A percentile compares a stretch with the other conserved stretches of the same genome.
These are phyloP conservation scores for Globomyces sp. DNA, from an alignment of 371 early-diverging fungal genomes.

Conservation along the genomic window DNA sequence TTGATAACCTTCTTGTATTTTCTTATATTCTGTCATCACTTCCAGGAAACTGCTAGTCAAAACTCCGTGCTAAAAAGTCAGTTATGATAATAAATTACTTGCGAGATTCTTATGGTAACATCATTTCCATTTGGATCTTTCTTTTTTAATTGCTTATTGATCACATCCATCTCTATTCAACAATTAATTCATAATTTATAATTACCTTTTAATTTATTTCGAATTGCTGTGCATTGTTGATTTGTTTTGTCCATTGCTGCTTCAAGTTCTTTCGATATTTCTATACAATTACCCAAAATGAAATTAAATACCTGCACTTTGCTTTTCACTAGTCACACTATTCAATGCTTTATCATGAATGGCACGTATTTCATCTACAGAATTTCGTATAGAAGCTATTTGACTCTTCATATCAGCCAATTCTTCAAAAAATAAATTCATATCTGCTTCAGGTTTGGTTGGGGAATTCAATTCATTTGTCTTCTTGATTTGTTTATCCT, in stretches of 20 bases:
- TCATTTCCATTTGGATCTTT: slow-evolving; percentile 58
- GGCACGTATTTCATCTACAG: slow-evolving; percentile 18
- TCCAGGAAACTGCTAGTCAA: slow-evolving; percentile 80
- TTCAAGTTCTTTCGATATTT: slow-evolving; percentile 65
- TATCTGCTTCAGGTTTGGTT: slow-evolving; percentile 1
- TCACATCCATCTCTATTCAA: slow-evolving; percentile 39
- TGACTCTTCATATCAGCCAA: slow-evolving; percentile 14
- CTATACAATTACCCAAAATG: slow-evolving; percentile 16
- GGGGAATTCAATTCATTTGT: slow-evolving; percentile 3
- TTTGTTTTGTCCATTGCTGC: slow-evolving; percentile 63
- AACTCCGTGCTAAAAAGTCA: slow-evolving; percentile 55
- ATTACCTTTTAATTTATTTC: slow-evolving; percentile 46
- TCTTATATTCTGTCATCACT: slow-evolving; percentile 77
- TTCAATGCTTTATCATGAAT: slow-evolving; percentile 24
- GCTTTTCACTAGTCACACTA: slow-evolving; percentile 25
- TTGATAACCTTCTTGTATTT: slow-evolving; percentile 74
- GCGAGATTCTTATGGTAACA: slow-evolving; percentile 65
- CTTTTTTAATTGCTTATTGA: slow-evolving; percentile 64
- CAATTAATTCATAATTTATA: background rate
- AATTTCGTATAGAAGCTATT: slow-evolving; percentile 11
- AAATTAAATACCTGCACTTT: slow-evolving; percentile 17
- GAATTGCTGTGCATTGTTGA: slow-evolving; percentile 45
- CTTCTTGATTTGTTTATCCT: background rate
- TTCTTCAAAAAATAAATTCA: slow-evolving; percentile 26
- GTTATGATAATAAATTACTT: slow-evolving; percentile 37